phyloP scores from a whole-genome alignment of 2,329 filamentous ascomycete species.

The Aspergillus ochraceoroseus region DNA sequence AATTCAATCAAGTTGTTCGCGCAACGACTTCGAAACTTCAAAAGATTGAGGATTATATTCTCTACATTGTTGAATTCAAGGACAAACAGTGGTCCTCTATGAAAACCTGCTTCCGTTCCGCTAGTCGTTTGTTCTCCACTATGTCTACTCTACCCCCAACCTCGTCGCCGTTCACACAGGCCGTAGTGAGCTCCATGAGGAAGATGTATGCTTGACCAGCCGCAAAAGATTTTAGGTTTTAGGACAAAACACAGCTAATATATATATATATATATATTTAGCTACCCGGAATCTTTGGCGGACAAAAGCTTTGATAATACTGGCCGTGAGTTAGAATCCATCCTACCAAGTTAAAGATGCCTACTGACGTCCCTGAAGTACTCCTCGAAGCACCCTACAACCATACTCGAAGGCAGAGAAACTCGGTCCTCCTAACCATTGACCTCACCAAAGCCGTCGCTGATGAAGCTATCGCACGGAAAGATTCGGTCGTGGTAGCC shows the following conservation, averaged over 20 bases:
- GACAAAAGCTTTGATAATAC: conserved; percentile 95
- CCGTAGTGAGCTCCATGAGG: conserved; percentile 73
- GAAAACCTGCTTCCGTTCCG: conserved; percentile 20
- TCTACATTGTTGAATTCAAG: background rate
- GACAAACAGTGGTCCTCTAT: conserved; percentile 17
- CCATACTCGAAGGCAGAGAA: conserved; percentile 52
- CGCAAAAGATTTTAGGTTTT: background rate
- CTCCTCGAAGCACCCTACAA: conserved; percentile 65
- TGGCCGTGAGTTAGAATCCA: conserved; percentile 54
- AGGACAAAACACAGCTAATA: conserved; percentile 10
- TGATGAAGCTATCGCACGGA: conserved; percentile 75
- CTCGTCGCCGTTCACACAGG: conserved; percentile 58
- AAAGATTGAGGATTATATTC: background rate
- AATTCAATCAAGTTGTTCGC: too few species aligned
- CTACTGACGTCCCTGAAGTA: conserved; percentile 43
- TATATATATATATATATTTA: conserved; percentile 35
- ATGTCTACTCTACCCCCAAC: conserved; percentile 34
- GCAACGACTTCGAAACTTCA: too few species aligned
- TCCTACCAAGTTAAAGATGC: conserved; percentile 3
- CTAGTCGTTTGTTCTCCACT: conserved; percentile 26
- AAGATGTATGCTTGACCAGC: conserved; percentile 58
- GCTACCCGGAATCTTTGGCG: conserved; percentile 83
- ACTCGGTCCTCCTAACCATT: conserved; percentile 74
- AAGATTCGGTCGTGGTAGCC: conserved; percentile 74
- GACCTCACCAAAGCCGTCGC: conserved; percentile 86